phyloP scores from a whole-genome alignment of 805 yeast species.

The Wickerhamomyces rabaulensis region DNA sequence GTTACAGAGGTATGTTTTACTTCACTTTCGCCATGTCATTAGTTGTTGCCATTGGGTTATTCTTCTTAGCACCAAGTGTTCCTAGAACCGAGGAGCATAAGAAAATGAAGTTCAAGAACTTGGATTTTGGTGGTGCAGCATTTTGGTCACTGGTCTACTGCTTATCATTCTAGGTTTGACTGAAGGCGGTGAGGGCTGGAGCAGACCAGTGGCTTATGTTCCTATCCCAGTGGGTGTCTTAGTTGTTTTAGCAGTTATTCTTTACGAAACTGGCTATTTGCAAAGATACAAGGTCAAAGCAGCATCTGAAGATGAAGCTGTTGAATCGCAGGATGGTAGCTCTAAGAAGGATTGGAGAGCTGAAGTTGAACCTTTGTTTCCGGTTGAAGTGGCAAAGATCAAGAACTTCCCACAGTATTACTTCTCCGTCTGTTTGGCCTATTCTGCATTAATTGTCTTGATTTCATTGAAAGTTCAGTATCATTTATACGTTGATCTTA shows the following conservation, averaged over 20 bases:
- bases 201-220: slow-evolving; percentile 35
- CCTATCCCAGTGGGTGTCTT: slow-evolving; percentile 35
- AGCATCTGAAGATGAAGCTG: not conserved
- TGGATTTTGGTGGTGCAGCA: slow-evolving; percentile 32
- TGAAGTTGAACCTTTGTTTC: slow-evolving; percentile 23
- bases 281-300: slow-evolving; percentile 5
- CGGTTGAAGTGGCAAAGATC: slow-evolving; percentile 23
- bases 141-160: slow-evolving; percentile 31
- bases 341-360: slow-evolving; percentile 9
- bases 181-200: slow-evolving; percentile 41
- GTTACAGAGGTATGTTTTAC: slow-evolving; percentile 35
- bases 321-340: not conserved
- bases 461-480: slow-evolving; percentile 23
- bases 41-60: slow-evolving; percentile 17
- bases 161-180: slow-evolving; percentile 39
- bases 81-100: slow-evolving; percentile 22
- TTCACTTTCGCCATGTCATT: slow-evolving; percentile 30
- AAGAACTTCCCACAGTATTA: slow-evolving; percentile 18
- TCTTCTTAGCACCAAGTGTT: slow-evolving; percentile 26
- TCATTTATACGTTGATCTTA: slow-evolving; percentile 21
- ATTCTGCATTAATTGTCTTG: slow-evolving; percentile 12
- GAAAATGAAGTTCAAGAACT: slow-evolving; percentile 18
- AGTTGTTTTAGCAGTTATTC: slow-evolving; percentile 21
- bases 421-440: not conserved
- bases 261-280: slow-evolving; percentile 27